Conservation (phyloP, 2,329 filamentous ascomycete genomes). For the Aciculosporium take region DNA sequence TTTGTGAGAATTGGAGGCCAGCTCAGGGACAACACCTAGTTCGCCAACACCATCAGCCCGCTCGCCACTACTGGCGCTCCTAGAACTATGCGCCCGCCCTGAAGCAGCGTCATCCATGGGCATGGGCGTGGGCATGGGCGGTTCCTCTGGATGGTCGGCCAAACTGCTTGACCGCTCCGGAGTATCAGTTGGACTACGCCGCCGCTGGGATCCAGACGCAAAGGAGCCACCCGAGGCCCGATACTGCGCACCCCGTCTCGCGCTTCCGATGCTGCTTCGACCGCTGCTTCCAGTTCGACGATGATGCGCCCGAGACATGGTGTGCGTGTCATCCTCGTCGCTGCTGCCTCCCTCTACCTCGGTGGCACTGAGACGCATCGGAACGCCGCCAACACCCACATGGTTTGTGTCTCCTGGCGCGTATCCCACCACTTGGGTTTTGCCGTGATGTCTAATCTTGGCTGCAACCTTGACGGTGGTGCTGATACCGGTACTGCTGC, state of each 20-base stretch:
- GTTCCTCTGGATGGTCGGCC: conserved; percentile 24
- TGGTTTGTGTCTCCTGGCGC: conserved; percentile 57
- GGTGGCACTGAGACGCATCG: conserved; percentile 82
- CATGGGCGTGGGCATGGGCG: conserved; percentile 10
- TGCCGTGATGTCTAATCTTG: conserved; percentile 81
- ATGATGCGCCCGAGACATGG: conserved; percentile 41
- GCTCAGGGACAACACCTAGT: conserved; percentile 31
- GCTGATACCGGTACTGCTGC: conserved; percentile 49
- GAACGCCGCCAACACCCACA: conserved; percentile 63
- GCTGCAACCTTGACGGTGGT: conserved; percentile 53
- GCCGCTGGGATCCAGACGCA: conserved; percentile 28
- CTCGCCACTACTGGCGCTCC: conserved; percentile 44
- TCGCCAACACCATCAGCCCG: conserved; percentile 47
- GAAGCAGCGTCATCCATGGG: conserved; percentile 28
- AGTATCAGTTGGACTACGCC: conserved; percentile 35
- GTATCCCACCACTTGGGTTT: conserved; percentile 66
- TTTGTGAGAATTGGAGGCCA: conserved; percentile 44
- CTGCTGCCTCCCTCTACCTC: conserved; percentile 84
- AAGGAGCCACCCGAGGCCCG: conserved; percentile 34
- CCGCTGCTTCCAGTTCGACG: conserved; percentile 62
- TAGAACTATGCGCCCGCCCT: conserved; percentile 34
- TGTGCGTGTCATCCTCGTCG: conserved; percentile 51
- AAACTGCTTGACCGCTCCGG: conserved; percentile 41
- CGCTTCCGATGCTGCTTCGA: conserved; percentile 50
- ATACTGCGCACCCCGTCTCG: conserved; percentile 33